Conservation (phyloP, 192 early-diverging fungal species). For the Chytriomyces sp. region DNA sequence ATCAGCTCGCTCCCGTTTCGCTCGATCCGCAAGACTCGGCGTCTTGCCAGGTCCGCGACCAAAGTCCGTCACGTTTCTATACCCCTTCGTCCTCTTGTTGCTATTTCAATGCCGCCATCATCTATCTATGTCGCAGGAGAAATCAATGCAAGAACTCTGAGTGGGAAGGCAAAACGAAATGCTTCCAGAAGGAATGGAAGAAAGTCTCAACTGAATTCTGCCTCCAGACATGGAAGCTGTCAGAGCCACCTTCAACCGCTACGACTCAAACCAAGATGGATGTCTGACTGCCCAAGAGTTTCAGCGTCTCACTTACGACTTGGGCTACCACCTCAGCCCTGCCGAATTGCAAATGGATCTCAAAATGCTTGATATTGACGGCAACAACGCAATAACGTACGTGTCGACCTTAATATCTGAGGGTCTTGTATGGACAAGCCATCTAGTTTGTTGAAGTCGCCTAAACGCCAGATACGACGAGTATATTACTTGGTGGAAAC, state of each 20-base stretch:
- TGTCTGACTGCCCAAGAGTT: constrained; percentile 34
- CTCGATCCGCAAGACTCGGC: too few species aligned
- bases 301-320: constrained; percentile 39
- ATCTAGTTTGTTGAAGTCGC: too few species aligned
- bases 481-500: constrained; percentile 43
- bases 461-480: constrained; percentile 11
- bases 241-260: constrained; percentile 21
- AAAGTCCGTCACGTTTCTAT: too few species aligned
- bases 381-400: constrained; percentile 6
- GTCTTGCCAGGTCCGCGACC: too few species aligned
- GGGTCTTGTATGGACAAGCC: too few species aligned
- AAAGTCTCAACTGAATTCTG: background rate
- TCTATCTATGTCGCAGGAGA: too few species aligned
- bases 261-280: constrained; percentile 33
- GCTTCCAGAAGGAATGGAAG: background rate
- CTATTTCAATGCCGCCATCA: too few species aligned
- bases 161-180: too few species aligned
- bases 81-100: too few species aligned
- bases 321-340: constrained; percentile 40
- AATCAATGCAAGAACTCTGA: too few species aligned
- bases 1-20: too few species aligned
- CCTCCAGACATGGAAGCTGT: constrained; percentile 1
- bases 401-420: too few species aligned
- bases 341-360: constrained; percentile 37
- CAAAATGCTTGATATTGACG: constrained; percentile 32